Conservation (phyloP, 305 asterid genomes). For the Andrographis paniculata region DNA sequence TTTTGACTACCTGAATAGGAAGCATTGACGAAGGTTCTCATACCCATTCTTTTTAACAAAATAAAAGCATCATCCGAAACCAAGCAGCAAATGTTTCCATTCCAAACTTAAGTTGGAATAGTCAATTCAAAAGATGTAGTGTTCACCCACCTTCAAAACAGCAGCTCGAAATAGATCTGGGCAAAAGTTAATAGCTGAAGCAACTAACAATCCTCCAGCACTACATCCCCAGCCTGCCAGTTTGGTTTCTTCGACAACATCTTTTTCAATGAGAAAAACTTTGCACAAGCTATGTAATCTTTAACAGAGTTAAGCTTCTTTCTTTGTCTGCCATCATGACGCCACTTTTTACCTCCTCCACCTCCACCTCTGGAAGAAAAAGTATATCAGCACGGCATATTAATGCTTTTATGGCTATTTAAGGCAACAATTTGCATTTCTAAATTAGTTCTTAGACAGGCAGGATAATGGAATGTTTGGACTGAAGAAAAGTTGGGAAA, state of each 20-base stretch:
- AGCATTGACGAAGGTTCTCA: too few relatives aligned
- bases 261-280: slow-evolving; percentile 56
- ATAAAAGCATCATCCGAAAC: not conserved
- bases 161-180: slow-evolving; percentile 88
- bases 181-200: slow-evolving; percentile 71
- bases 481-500: not conserved
- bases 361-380: slow-evolving; percentile 83
- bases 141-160: slow-evolving; percentile 58
- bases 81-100: slow-evolving; percentile 10
- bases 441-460: not conserved
- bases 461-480: not conserved
- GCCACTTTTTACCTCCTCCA: slow-evolving; percentile 80
- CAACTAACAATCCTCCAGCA: slow-evolving; percentile 91
- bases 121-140: slow-evolving; percentile 3
- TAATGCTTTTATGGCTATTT: not conserved
- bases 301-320: slow-evolving; percentile 61
- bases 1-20: too few relatives aligned
- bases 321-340: slow-evolving; percentile 61
- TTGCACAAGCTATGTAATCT: slow-evolving; percentile 80
- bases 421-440: too few relatives aligned
- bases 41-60: slow-evolving; percentile 6
- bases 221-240: slow-evolving; percentile 98
- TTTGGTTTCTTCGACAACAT: slow-evolving; percentile 62
- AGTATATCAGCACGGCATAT: not conserved
- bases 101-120: slow-evolving; percentile 11